A percentile compares a stretch with the other conserved stretches of the same genome.
These are phyloP conservation scores for Wickerhamiella parazyma DNA, from an alignment of 805 yeast genomes.

Conservation along the genomic window DNA sequence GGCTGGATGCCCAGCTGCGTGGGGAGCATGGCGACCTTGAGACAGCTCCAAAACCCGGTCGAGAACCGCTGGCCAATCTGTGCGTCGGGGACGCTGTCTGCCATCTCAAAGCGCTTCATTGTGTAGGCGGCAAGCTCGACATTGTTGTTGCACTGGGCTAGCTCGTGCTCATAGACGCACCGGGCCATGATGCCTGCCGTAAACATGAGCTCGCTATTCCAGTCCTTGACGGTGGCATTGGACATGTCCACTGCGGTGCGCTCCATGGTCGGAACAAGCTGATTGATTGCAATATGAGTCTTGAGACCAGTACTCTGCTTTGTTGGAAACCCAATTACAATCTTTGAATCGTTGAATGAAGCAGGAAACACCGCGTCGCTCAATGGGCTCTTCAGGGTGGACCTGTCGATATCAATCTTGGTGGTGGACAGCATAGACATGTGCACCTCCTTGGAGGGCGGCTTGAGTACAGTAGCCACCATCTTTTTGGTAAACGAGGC, in stretches of 20 bases:
- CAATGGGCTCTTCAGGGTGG: conserved; percentile 24
- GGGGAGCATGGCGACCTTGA: conserved; percentile 22
- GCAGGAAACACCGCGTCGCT: conserved; percentile 27
- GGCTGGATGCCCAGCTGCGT: conserved; percentile 24
- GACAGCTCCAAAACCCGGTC: conserved; percentile 27
- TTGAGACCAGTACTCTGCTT: conserved; percentile 29
- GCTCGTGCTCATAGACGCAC: conserved; percentile 26
- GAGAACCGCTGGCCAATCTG: conserved; percentile 25
- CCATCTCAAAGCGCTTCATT: conserved; percentile 23
- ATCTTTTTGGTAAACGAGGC: conserved; percentile 23
- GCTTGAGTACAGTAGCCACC: conserved; percentile 29
- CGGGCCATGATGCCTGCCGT: conserved; percentile 28
- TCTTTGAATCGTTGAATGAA: conserved; percentile 26
- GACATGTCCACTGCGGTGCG: conserved; percentile 32
- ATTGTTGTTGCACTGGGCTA: conserved; percentile 12
- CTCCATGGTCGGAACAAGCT: conserved; percentile 32
- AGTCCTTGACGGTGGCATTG: conserved; percentile 28
- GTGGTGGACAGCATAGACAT: conserved; percentile 24
- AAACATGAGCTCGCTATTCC: conserved; percentile 29
- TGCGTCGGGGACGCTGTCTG: conserved; percentile 27
- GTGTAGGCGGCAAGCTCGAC: conserved; percentile 19
- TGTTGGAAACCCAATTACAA: conserved; percentile 31
- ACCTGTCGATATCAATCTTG: conserved; percentile 21
- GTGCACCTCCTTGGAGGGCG: conserved; percentile 28
- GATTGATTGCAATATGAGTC: conserved; percentile 28